Conservation (phyloP, 2,329 filamentous ascomycete genomes). For the Cadophora malorum region DNA sequence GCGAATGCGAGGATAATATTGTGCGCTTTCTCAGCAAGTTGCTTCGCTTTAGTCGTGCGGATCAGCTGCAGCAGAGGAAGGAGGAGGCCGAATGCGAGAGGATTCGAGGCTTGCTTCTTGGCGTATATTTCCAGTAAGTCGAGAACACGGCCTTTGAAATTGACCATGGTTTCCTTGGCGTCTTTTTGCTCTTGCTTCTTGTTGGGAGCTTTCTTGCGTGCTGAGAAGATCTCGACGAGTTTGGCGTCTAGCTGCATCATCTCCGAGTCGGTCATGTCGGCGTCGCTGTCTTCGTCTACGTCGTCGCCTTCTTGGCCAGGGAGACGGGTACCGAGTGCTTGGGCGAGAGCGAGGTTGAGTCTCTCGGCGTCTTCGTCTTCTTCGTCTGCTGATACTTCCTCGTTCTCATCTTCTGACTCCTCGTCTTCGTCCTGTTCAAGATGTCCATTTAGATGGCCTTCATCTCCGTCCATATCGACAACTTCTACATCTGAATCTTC, state of each 20-base stretch:
- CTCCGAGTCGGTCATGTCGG: conserved; percentile 93
- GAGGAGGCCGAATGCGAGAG: conserved; percentile 72
- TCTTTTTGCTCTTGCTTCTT: conserved; percentile 87
- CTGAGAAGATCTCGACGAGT: conserved; percentile 83
- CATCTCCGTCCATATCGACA: conserved; percentile 53
- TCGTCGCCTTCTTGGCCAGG: conserved; percentile 64
- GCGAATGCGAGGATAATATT: conserved; percentile 76
- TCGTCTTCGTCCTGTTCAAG: conserved; percentile 50
- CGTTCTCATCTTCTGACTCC: conserved; percentile 53
- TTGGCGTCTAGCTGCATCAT: conserved; percentile 90
- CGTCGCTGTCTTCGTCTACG: conserved; percentile 67
- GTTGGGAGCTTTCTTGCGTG: conserved; percentile 68
- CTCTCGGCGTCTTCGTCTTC: conserved; percentile 51
- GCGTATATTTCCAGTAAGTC: conserved; percentile 87
- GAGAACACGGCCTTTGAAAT: conserved; percentile 93
- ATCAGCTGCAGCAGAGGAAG: conserved; percentile 79
- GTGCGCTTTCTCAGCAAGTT: conserved; percentile 75
- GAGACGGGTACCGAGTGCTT: conserved; percentile 75
- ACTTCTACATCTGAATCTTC: conserved; percentile 57
- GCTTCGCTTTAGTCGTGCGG: conserved; percentile 77
- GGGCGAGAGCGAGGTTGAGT: conserved; percentile 75
- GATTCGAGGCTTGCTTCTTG: conserved; percentile 74
- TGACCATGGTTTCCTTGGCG: conserved; percentile 86
- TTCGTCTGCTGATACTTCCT: conserved; percentile 48
- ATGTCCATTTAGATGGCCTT: conserved; percentile 48